Evolutionary conservation across 495 filamentous ascomycete genomes (phyloP), one percentile per base, ranked within the genome.

Genomic region (Hypoxylon crocopeplum): DNA sequence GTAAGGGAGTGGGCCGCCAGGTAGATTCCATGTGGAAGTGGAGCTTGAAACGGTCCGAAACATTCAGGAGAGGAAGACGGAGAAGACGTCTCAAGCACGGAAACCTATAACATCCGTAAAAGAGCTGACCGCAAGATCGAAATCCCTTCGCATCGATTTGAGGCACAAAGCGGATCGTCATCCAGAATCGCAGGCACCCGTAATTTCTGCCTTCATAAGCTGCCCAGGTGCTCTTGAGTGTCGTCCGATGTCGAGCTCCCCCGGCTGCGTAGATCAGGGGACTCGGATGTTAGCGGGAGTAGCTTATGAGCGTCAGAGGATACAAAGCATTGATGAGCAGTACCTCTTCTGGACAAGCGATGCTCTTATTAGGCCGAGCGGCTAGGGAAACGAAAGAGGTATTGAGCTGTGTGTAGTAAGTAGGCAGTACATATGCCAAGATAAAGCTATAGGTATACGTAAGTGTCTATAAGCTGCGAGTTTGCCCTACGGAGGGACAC

Each of bases 251-350:
- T 27, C 15, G 41, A 21, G 21, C 13, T n/a, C 25, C 22, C 27
- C 56, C 66, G 66, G 66, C 59, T 66, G 50, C 55, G 66, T 19
- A 66, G 66, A 69, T 67, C 66, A 67, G 57, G 66, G 62, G 66
- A 69, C 22, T 48, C 63, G 59, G 66, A 67, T 61, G 58, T 46
- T 58, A 41, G 44, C 63, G 58, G 62, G 30, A 59, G 15, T 51
- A 50, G 38, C 54, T 64, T 46, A 45, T 54, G 48, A 63, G 45
- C 47, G 62, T 65, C 33, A 48, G 45, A 65, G 16, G 47, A 48
- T 19, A 48, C 25, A 63, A 5, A 10, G 60, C 47, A 53, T 62
- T 59, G 33, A 69, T 47, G 47, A 57, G 20, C 45, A 33, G 57
- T 41, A 32, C 42, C 22, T 33, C 38, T 39, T 49, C 27, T 45